These are phyloP conservation scores for Yamadazyma sp. DNA, from an alignment of 805 yeast genomes.

Conservation along the genomic window DNA sequence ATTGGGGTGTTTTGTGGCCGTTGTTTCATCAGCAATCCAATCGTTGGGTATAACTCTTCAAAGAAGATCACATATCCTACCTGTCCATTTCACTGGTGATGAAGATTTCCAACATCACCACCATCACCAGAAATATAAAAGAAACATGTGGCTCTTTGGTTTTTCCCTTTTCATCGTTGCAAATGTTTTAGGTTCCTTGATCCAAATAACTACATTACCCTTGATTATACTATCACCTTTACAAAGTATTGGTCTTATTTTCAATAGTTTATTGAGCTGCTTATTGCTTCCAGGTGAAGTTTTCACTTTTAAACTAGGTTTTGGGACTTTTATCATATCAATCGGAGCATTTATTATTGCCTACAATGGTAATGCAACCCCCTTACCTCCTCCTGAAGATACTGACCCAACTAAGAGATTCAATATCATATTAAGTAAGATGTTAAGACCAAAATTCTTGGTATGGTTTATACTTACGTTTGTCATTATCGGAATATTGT, in stretches of 20 bases:
- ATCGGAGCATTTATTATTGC: conserved; percentile 79
- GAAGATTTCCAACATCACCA: conserved; percentile 20
- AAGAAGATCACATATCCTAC: conserved; percentile 66
- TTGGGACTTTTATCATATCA: conserved; percentile 67
- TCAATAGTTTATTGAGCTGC: conserved; percentile 72
- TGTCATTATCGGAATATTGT: conserved; percentile 22
- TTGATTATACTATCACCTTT: conserved; percentile 75
- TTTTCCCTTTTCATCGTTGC: conserved; percentile 66
- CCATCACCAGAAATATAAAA: conserved; percentile 29
- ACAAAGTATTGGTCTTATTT: conserved; percentile 85
- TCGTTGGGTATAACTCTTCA: conserved; percentile 81
- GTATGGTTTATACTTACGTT: conserved; percentile 51
- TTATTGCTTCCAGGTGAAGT: conserved; percentile 63
- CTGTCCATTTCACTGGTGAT: conserved; percentile 17
- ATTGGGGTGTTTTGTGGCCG: conserved; percentile 66
- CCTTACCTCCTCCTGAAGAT: conserved; percentile 19
- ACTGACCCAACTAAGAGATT: conserved; percentile 26
- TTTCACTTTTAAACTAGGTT: conserved; percentile 53
- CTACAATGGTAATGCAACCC: conserved; percentile 53
- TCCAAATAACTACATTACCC: conserved; percentile 83
- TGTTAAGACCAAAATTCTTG: conserved; percentile 46
- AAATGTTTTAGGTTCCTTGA: conserved; percentile 75
- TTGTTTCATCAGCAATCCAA: conserved; percentile 74
- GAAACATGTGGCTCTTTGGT: conserved; percentile 75
- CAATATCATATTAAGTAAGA: conserved; percentile 37